Base-by-base conservation (phyloP, 176 grass and related monocot species). In the Tillandsia fasciculata region DNA sequence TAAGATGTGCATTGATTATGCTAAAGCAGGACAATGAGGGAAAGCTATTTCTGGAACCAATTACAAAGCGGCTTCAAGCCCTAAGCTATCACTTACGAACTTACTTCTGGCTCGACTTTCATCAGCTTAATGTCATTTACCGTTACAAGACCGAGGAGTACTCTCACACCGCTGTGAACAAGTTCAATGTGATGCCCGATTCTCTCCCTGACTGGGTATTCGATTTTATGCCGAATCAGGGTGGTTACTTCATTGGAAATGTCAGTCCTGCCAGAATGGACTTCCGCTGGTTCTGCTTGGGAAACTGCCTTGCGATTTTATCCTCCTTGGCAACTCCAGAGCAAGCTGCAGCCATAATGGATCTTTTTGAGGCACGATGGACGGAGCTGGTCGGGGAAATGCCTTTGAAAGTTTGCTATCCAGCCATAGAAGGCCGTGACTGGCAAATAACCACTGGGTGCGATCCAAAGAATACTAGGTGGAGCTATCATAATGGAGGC, bases 141-240 rank as follows among this genome's bases (percentile, higher is more conserved):
- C 79, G 89, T 49, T 91, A 91, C 82, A 91, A 88, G 76, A 91
- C 85, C 10, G 89, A 92, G 74, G 89, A 92, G 79, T 92, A 92
- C 48, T 92, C 89, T 28, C 66, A 88, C 72, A 92, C 85, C 77
- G 89, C 89, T 49, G 50, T 92, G 78, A 92, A 92, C 82, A 92
- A 92, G 59, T 92, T 92, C 67, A 92, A 92, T 69, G 89, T 92
- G 73, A 92, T 92, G 49, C 89, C 89, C 10, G 85, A 88, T 66
- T 92, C 85, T 11, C 79, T 92, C 64, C 89, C 89, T 26, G 85
- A 92, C 51, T 92, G 89, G 89, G 70, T 92, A 76, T 92, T 92
- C 68, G 82, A 92, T 64, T 92, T 88, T 71, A 88, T 91, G 89
- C 89, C 89, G 54, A 77, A 76, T 48, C 73, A 67, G 48, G 89